Base-by-base conservation (phyloP, 305 asterid genomes). In the Fraxinus velutina region DNA sequence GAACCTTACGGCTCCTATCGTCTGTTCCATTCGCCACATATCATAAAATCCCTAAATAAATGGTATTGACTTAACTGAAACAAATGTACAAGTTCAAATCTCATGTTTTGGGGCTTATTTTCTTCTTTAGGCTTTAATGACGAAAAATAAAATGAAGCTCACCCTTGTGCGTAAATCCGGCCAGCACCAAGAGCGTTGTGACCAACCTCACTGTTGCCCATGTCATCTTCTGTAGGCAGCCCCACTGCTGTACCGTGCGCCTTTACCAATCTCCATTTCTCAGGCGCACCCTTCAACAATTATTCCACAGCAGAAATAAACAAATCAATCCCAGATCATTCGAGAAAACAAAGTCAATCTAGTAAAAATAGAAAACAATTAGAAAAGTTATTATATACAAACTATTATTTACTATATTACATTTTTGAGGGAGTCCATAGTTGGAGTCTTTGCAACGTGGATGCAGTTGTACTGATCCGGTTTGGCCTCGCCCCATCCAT, bases 171-270 rank as follows among this genome's bases (percentile, higher is more conserved):
- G 86, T 81, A 93, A 87, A 95, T 95, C 88, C 98, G 85, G 80
- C 98, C 98, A 80, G 98, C 98, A 66, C 98, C 98, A 85, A 94
- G 98, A 78, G 98, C 98, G 85, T 94, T 94, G 89, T 94, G 98
- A 2, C 98, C 98, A 83, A 94, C 98, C 86, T 94, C 98, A 86
- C 98, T 95, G 52, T 95, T 95, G 27, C 98, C 98, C 98, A 94
- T 93, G 83, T 94, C 98, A 87, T 94, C 98, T 15, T 94, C 98
- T 13, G 98, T 91, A 57, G 98, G 98, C 78, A 94, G 84, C 73
- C 98, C 98, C 85, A 94, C 98, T 4, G 98, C 98, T 64, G 70
- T 88, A 52, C 98, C 98, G 75, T 94, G 98, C 27, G 98, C 98
- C 90, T 82, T 91, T 85, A 94, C 91, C 93, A 94, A 87, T 89